Evolutionary conservation across 345 rosid genomes (phyloP), one percentile per base, ranked within the genome.

Genomic region (Salix arbutifolia): DNA sequence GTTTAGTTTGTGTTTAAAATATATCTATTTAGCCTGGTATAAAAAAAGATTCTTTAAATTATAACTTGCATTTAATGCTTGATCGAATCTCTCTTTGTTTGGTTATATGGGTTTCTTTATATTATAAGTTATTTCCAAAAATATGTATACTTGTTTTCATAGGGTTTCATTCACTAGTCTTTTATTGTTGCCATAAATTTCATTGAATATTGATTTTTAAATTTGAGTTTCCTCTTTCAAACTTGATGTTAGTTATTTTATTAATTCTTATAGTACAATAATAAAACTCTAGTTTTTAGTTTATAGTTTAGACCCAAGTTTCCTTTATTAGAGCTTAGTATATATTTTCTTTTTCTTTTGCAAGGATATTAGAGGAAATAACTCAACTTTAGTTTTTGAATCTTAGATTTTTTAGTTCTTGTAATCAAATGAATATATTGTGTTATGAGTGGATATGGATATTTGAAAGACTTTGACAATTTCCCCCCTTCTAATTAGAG

Each of bases 11-110:
- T 13, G 50, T 44, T 44, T 44, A 44, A 14, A 44, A 11, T 13
- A 44, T 44, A 14, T 11, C 17, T 13, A 13, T 44, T 13, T 44
- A 44, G 16, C 50, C 12, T 14, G 17, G 13, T 44, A 4, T 44
- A 14, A 44, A 3, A 44, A 44, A 14, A 14, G 17, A 11, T 44
- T 44, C 50, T 44, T 44, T 44, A 28, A 26, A 21, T 46, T n/a
- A 18, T 19, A 6, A 16, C n/a, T 26, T 65, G 58, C 53, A 60
- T 46, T 33, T 12, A 19, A 0, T 61, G 66, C 50, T 75, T 76
- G 85, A 76, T 78, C 87, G 77, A 62, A 48, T 75, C 66, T 65
- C 28, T 25, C 5, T 12, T 8, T 18, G 10, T 71, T 82, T 44
- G 23, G 21, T 58, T 21, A 18, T 50, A 37, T 31, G 6, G 18